Percentiles rank a stretch among this genome's conserved stretches.
phyloP scores from a whole-genome alignment of 2,329 filamentous ascomycete genomes.

The Pseudogymnoascus sp. region DNA sequence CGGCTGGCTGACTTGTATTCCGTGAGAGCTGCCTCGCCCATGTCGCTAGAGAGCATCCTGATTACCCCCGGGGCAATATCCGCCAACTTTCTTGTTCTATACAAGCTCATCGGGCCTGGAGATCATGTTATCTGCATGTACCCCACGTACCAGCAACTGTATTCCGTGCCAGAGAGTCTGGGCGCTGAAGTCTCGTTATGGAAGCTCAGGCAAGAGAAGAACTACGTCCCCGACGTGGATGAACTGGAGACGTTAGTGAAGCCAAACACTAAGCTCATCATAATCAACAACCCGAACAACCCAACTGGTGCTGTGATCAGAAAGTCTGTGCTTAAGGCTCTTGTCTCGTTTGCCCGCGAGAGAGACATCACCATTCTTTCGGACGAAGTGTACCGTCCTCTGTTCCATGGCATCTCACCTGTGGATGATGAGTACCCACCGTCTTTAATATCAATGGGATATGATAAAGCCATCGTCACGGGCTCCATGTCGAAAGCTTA shows the following conservation, averaged over 20 bases:
- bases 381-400: conserved; percentile 77
- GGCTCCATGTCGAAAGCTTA: conserved; percentile 84
- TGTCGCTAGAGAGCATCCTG: conserved; percentile 57
- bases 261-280: conserved; percentile 63
- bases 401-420: conserved; percentile 54
- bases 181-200: conserved; percentile 74
- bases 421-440: conserved; percentile 47
- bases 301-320: conserved; percentile 68
- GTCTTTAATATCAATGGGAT: conserved; percentile 64
- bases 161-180: conserved; percentile 64
- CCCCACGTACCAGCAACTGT: conserved; percentile 81
- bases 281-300: conserved; percentile 74
- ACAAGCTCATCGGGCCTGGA: conserved; percentile 61
- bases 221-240: conserved; percentile 59
- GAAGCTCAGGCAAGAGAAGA: conserved; percentile 57
- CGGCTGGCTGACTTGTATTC: conserved; percentile 62
- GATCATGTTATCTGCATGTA: conserved; percentile 85
- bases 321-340: conserved; percentile 48
- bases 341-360: conserved; percentile 57
- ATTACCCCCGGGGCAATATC: conserved; percentile 75
- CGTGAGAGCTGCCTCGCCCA: conserved; percentile 39
- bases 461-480: conserved; percentile 63
- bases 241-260: conserved; percentile 60
- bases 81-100: conserved; percentile 77
- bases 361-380: conserved; percentile 60